Base-by-base conservation (phyloP, 2,329 filamentous ascomycete species). In the Aspergillus sojae region DNA sequence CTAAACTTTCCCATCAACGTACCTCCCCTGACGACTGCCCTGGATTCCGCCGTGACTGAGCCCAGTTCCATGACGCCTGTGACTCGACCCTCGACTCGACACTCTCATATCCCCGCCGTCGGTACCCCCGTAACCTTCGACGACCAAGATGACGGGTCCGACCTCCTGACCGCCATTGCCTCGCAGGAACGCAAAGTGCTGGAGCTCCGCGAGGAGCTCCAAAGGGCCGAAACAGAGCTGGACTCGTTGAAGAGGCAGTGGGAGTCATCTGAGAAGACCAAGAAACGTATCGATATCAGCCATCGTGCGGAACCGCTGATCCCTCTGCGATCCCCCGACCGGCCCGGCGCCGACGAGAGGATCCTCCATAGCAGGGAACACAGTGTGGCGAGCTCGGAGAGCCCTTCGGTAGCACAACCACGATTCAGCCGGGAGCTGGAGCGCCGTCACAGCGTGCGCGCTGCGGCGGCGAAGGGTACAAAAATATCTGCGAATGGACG, bases 141-240 rank as follows among this genome's bases (percentile, higher is more conserved):
- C 56, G 71, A 73, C 16, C 63, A 72, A 21, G 78, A 81, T 43
- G 87, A 89, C 65, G 82, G 87, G 58, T 86, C 85, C 71, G 84
- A 89, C 57, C 91, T 97, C 72, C 89, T 99, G 68, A 94, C 93
- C 65, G 91, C 94, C 62, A 91, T 99, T 71, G 95, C 95, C 52
- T 89, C 92, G 16, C 94, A 98, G 79, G 95, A 99, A 80, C 86
- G 95, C 62, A 89, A 88, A 68, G 94, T 99, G 1, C 81, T 99
- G 62, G 95, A 98, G 79, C 82, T 99, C 58, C 91, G 89, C 64
- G 95, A 99, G 77, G 94, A 98, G 77, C 83, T 99, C n/a, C 81
- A 83, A 28, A 89, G 89, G 64, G 94, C 95, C 6, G 94, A 99
- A 75, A 80, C 82, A 14, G 91, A 96, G 54, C 82, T 99, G 46